A percentile compares a stretch with the other conserved stretches of the same genome.
Conservation (phyloP, 75 land plant species). For the Gnetum montanum region DNA sequence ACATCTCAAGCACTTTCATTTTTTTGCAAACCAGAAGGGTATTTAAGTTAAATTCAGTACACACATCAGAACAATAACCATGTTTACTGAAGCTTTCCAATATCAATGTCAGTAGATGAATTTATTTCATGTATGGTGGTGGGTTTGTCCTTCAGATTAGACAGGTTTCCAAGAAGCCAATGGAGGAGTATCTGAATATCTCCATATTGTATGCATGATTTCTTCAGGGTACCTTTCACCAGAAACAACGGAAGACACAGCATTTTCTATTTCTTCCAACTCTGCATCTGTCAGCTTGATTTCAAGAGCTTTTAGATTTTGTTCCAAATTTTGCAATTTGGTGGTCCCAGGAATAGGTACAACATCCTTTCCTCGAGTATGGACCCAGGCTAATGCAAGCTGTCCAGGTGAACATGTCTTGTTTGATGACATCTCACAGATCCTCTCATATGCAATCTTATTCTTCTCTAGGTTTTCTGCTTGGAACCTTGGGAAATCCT, state of each 20-base stretch:
- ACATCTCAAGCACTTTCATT: too few relatives aligned
- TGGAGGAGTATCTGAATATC: conserved; percentile 16
- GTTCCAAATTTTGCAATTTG: conserved; percentile 29
- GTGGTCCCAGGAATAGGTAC: conserved; percentile 57
- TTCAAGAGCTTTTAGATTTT: conserved; percentile 27
- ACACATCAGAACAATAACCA: too few relatives aligned
- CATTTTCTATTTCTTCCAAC: conserved; percentile 29
- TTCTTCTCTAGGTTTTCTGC: conserved; percentile 38
- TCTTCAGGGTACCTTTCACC: conserved; percentile 16
- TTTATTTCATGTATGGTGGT: too few relatives aligned
- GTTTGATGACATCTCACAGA: conserved; percentile 20
- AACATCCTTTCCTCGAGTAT: conserved; percentile 37
- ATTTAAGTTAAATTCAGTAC: too few relatives aligned
- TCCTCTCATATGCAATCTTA: conserved; percentile 20
- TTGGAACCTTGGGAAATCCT: conserved; percentile 29
- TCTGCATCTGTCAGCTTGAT: conserved; percentile 31
- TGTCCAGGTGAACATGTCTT: conserved; percentile 45
- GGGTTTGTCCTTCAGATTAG: too few relatives aligned
- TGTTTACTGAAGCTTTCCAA: too few relatives aligned
- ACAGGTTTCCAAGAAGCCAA: conserved; percentile 14
- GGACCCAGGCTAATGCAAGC: conserved; percentile 52
- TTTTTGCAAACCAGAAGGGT: too few relatives aligned
- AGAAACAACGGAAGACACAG: conserved; percentile 12
- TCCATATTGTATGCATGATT: conserved; percentile 5
- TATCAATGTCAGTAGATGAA: too few relatives aligned